Percentiles rank a stretch among this genome's conserved stretches.
Evolutionary conservation across 176 grass and related monocot genomes (phyloP).

Genomic region (Carex myosuroides): DNA sequence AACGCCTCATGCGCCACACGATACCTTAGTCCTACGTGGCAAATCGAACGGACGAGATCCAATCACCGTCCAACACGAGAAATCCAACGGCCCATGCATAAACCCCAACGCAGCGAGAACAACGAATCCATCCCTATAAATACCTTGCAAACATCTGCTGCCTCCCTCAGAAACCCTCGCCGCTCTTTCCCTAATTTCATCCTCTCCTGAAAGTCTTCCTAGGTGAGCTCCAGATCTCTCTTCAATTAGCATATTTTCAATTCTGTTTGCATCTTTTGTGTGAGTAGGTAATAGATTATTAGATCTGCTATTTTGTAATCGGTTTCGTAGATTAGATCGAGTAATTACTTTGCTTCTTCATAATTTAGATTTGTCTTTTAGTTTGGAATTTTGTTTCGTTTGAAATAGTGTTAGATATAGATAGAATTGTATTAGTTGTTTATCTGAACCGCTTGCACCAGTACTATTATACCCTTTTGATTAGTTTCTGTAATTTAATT

Average conservation of each 20-base stretch:
- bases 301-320: neutral
- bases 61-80: neutral
- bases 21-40: constrained; percentile 6
- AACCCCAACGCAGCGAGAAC: constrained; percentile 7
- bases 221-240: neutral
- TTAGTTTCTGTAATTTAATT: neutral
- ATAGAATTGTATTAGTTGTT: neutral
- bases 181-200: neutral
- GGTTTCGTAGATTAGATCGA: neutral
- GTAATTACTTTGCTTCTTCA: neutral
- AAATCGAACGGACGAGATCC: neutral
- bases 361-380: neutral
- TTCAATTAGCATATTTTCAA: neutral
- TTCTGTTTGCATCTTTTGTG: neutral
- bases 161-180: constrained; percentile 9
- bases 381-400: neutral
- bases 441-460: neutral
- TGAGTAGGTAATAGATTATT: neutral
- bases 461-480: neutral
- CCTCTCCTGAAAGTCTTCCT: neutral
- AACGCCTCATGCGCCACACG: neutral
- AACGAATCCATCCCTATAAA: neutral
- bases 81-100: constrained; percentile 9
- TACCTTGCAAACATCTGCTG: neutral
- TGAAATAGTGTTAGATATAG: neutral